These are phyloP conservation scores for Chalciporus sp. DNA, from an alignment of 1,284 basidiomycete species.

Conservation along the genomic window DNA sequence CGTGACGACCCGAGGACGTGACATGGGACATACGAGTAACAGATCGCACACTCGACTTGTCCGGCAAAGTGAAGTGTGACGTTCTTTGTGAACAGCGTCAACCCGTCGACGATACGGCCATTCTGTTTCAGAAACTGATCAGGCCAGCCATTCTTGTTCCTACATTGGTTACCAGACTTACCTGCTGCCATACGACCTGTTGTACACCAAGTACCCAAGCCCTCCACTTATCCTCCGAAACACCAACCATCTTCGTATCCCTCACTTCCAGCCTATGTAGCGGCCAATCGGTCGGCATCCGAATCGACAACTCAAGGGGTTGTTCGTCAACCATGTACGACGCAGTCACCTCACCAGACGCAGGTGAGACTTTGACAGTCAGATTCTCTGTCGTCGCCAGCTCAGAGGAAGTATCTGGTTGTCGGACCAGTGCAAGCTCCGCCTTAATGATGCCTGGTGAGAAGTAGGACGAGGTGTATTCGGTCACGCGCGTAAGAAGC, in stretches of 20 bases:
- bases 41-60: slow-evolving; percentile 92
- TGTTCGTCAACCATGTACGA: slow-evolving; percentile 94
- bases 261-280: slow-evolving; percentile 87
- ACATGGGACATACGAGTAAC: slow-evolving; percentile 75
- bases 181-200: slow-evolving; percentile 88
- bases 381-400: slow-evolving; percentile 80
- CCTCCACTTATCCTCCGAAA: slow-evolving; percentile 90
- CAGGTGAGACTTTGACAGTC: slow-evolving; percentile 70
- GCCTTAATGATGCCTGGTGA: slow-evolving; percentile 87
- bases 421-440: slow-evolving; percentile 79
- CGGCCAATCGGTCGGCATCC: slow-evolving; percentile 91
- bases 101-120: slow-evolving; percentile 88
- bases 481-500: slow-evolving; percentile 72
- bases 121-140: slow-evolving; percentile 53
- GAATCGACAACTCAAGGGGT: slow-evolving; percentile 87
- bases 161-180: slow-evolving; percentile 41
- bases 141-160: slow-evolving; percentile 5
- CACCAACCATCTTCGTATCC: slow-evolving; percentile 85
- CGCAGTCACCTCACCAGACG: slow-evolving; percentile 77
- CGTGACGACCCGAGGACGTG: background rate
- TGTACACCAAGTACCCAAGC: slow-evolving; percentile 94
- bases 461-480: slow-evolving; percentile 86
- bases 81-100: slow-evolving; percentile 96
- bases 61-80: slow-evolving; percentile 91
- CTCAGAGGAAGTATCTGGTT: slow-evolving; percentile 61